These are phyloP conservation scores for Cicer arietinum DNA, from an alignment of 306 rosid species.

Conservation along the genomic window DNA sequence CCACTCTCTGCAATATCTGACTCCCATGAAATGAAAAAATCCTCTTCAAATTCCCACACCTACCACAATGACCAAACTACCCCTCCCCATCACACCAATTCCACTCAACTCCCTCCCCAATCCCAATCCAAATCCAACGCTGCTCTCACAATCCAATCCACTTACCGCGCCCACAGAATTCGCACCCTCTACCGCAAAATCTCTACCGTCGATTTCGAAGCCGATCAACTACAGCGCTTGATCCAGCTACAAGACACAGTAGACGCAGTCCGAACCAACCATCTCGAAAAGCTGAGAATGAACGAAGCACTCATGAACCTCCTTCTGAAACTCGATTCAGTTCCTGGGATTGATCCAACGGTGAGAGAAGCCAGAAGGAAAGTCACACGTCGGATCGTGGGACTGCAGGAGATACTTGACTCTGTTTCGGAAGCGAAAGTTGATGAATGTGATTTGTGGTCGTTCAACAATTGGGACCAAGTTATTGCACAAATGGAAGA, in stretches of 20 bases:
- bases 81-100: slow-evolving; percentile 48
- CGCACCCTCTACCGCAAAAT: slow-evolving; percentile 68
- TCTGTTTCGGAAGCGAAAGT: slow-evolving; percentile 60
- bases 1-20: slow-evolving; percentile 8
- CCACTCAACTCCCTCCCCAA: slow-evolving; percentile 49
- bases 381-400: slow-evolving; percentile 86
- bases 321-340: slow-evolving; percentile 78
- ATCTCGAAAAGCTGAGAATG: slow-evolving; percentile 68
- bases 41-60: slow-evolving; percentile 52
- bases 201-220: slow-evolving; percentile 62
- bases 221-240: slow-evolving; percentile 60
- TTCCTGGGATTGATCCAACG: slow-evolving; percentile 82
- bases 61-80: slow-evolving; percentile 58
- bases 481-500: slow-evolving; percentile 83
- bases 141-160: slow-evolving; percentile 73
- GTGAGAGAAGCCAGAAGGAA: slow-evolving; percentile 83
- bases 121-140: slow-evolving; percentile 38
- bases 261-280: slow-evolving; percentile 76
- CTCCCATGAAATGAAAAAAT: slow-evolving; percentile 49
- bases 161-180: slow-evolving; percentile 72
- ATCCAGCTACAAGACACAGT: slow-evolving; percentile 95
- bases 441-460: slow-evolving; percentile 48
- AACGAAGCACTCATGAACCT: slow-evolving; percentile 84
- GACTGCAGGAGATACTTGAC: slow-evolving; percentile 87
- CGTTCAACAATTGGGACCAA: slow-evolving; percentile 64